A percentile compares a stretch with the other conserved stretches of the same genome.
phyloP scores from a whole-genome alignment of 2,329 filamentous ascomycete genomes.

The Ploettnerulaceae sp. region DNA sequence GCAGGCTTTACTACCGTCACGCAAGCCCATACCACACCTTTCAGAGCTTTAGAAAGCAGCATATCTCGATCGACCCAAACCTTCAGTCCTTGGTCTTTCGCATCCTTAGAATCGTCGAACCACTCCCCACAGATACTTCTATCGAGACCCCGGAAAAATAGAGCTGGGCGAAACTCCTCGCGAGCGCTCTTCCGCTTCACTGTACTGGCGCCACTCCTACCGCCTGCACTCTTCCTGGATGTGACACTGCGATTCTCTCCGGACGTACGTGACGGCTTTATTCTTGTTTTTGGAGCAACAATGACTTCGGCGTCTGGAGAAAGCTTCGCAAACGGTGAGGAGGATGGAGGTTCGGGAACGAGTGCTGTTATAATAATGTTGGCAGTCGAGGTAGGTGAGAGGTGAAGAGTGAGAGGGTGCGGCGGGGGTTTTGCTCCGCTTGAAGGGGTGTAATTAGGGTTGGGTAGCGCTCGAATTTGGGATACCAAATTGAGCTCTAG shows the following conservation, averaged over 20 bases:
- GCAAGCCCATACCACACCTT: constrained; percentile 69
- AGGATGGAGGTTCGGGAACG: constrained; percentile 64
- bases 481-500: constrained; percentile 88
- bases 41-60: constrained; percentile 64
- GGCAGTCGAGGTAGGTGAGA: constrained; percentile 92
- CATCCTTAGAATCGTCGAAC: constrained; percentile 60
- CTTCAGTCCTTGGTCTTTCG: constrained; percentile 56
- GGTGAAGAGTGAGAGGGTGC: constrained; percentile 84
- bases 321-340: constrained; percentile 82
- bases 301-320: constrained; percentile 94
- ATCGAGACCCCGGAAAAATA: constrained; percentile 80
- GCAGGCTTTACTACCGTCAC: constrained; percentile 86
- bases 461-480: constrained; percentile 89
- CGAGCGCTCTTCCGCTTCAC: constrained; percentile 55
- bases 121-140: constrained; percentile 63
- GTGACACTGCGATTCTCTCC: constrained; percentile 77
- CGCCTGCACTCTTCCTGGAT: constrained; percentile 69
- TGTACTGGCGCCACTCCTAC: constrained; percentile 69
- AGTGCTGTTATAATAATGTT: constrained; percentile 83
- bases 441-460: constrained; percentile 61
- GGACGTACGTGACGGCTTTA: constrained; percentile 60
- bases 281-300: constrained; percentile 85
- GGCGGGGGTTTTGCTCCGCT: constrained; percentile 48
- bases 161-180: constrained; percentile 60
- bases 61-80: constrained; percentile 84